A percentile compares a stretch with the other conserved stretches of the same genome.
phyloP scores from a whole-genome alignment of 116 monocot genomes.

The Cymodocea nodosa region DNA sequence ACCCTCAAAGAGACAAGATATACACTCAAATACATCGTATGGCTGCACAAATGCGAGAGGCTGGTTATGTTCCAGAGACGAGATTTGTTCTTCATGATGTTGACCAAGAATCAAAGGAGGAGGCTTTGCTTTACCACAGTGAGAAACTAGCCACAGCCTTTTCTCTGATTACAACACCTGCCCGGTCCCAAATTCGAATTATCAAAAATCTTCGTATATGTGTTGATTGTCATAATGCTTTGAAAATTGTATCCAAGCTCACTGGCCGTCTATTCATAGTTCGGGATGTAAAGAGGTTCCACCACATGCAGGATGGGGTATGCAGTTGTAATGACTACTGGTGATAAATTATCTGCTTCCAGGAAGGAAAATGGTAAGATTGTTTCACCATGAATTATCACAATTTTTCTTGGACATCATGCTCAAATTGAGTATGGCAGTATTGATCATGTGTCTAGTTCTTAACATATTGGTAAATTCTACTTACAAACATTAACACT shows the following conservation, averaged over 20 bases:
- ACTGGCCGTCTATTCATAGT: constrained; percentile 61
- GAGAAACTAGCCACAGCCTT: constrained; percentile 79
- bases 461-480: too few relatives aligned
- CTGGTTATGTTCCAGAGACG: constrained; percentile 73
- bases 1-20: constrained; percentile 62
- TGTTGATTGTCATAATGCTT: constrained; percentile 82
- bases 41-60: constrained; percentile 57
- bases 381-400: not conserved
- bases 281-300: constrained; percentile 90
- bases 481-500: too few relatives aligned
- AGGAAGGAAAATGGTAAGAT: not conserved
- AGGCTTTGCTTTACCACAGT: constrained; percentile 84
- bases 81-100: constrained; percentile 80
- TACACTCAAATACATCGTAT: constrained; percentile 51
- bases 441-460: too few relatives aligned
- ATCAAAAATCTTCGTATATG: constrained; percentile 92
- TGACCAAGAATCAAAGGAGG: constrained; percentile 85
- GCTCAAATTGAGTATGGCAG: too few relatives aligned
- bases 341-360: constrained; percentile 13
- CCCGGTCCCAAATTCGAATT: constrained; percentile 54
- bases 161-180: constrained; percentile 55
- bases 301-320: constrained; percentile 84
- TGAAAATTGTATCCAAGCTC: constrained; percentile 81
- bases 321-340: constrained; percentile 88
- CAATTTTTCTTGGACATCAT: not conserved